These are phyloP conservation scores for Backusella australiensis DNA, from an alignment of 192 early-diverging fungal species.

Conservation along the genomic window DNA sequence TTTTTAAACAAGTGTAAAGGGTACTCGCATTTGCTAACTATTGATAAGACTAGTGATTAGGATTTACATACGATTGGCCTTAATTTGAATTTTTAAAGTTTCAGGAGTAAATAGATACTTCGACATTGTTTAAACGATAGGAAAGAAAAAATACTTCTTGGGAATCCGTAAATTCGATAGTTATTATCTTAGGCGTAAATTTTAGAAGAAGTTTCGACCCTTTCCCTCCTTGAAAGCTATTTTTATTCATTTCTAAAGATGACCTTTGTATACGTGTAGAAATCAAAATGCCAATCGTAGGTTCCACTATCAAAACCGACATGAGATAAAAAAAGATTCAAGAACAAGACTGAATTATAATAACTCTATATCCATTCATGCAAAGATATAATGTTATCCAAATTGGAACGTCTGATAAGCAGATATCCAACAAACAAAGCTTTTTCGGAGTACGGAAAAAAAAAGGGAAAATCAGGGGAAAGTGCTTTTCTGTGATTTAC, in stretches of 20 bases:
- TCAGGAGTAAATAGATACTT: background rate
- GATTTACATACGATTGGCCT: background rate
- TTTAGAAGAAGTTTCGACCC: background rate
- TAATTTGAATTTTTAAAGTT: background rate
- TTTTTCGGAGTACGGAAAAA: background rate
- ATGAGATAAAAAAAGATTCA: background rate
- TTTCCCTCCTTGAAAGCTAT: background rate
- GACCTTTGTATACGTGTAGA: background rate
- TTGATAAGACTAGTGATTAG: background rate
- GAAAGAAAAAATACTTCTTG: background rate
- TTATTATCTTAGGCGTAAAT: background rate
- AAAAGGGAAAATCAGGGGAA: constrained; percentile 6
- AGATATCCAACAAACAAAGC: background rate
- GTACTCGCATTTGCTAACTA: no score
- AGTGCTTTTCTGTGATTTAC: background rate
- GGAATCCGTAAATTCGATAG: background rate
- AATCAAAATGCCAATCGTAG: background rate
- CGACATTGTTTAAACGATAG: background rate
- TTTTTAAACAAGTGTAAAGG: no score
- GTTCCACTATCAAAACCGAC: background rate
- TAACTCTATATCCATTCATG: background rate
- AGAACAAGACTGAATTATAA: background rate
- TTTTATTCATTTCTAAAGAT: background rate
- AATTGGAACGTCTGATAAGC: background rate
- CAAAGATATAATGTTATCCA: background rate